These are phyloP conservation scores for Diospyros kaki DNA, from an alignment of 148 eudicot genomes.

Conservation along the genomic window DNA sequence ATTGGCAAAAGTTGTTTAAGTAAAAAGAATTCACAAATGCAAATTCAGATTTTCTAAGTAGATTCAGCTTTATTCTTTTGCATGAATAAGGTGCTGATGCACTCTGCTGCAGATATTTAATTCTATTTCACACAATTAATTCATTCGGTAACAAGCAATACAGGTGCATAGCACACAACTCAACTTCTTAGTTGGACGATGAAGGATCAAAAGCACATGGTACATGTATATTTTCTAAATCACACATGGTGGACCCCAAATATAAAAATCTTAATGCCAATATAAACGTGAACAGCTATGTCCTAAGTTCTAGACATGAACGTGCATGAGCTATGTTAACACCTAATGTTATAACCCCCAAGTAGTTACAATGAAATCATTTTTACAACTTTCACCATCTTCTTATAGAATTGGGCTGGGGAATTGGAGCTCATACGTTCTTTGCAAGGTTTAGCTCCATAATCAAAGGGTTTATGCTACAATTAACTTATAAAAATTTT, in stretches of 20 bases:
- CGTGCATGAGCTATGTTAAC: neutral
- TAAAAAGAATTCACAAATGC: neutral
- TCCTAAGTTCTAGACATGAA: constrained; percentile 4
- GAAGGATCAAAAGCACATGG: neutral
- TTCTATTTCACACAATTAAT: neutral
- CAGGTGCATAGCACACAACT: neutral
- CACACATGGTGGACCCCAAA: neutral
- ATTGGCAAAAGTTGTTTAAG: neutral
- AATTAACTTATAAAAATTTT: constrained; percentile 3
- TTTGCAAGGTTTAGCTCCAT: neutral
- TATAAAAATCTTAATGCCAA: neutral
- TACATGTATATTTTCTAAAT: neutral
- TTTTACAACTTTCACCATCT: too few species aligned
- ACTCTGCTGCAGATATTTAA: neutral
- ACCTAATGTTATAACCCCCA: neutral
- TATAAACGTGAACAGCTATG: neutral
- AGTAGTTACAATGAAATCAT: neutral
- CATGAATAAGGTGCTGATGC: neutral
- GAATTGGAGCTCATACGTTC: too few species aligned
- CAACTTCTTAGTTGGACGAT: neutral
- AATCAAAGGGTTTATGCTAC: neutral
- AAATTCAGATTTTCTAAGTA: neutral
- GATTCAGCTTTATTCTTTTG: neutral
- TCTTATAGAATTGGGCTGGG: too few species aligned
- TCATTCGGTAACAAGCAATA: neutral